Base-by-base conservation (phyloP, 2,329 filamentous ascomycete species). In the Fusarium ambrosium region DNA sequence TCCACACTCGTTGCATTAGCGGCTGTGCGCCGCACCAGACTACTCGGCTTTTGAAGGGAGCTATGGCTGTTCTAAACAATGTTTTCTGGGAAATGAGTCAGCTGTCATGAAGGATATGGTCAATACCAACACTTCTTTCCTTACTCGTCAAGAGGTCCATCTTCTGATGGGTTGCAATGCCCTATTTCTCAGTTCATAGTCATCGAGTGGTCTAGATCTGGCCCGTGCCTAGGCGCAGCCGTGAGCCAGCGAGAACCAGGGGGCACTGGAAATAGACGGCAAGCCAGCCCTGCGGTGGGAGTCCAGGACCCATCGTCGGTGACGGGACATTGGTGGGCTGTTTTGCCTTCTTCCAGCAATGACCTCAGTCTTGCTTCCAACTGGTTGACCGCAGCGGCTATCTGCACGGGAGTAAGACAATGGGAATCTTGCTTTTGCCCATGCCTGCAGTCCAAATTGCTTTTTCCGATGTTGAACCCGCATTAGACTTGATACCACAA, bases 401-500 rank as follows among this genome's bases (percentile, higher is more conserved):
- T 32, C 34, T 64, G 51, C 62, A 62, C 8, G 24, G 9, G 37
- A n/a, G 27, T 45, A 48, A 59, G 53, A 59, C 63, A 59, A 59
- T 60, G 53, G 53, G 37, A 58, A 56, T 51, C 34, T 60, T 65
- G 53, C 63, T 48, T 64, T 65, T 60, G 20, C 53, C 62, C 37
- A 65, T 65, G 29, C 22, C 39, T 48, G n/a, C 18, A 48, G 29
- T 20, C 34, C 8, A 39, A 20, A 48, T 65, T 59, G 20, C 53
- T 60, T 65, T 56, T 64, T 63, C n/a, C 62, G 27, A 41, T 36
- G 34, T 32, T 56, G 48, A 56, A 43, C n/a, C 34, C 61, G 24
- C 61, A 55, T 63, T 55, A 55, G 61, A 63, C 37, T 60, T 18
- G 48, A 53, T 53, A 53, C 18, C 11, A 18, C 48, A 53, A 32